phyloP scores from a whole-genome alignment of 208 protist genomes.

The Wallacemonas collosoma region DNA sequence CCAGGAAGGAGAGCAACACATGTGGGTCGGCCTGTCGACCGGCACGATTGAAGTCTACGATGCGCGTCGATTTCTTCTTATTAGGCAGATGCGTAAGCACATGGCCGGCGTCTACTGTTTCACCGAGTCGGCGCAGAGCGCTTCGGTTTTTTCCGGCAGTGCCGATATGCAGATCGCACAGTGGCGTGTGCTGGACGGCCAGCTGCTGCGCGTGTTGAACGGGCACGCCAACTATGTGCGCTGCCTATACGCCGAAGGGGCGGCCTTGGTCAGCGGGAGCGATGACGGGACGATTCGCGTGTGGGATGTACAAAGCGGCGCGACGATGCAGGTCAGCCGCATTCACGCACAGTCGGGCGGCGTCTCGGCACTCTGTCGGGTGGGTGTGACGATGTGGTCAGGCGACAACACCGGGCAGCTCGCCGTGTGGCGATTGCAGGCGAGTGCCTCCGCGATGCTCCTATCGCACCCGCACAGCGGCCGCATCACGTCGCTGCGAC shows the following conservation, averaged over 20 bases:
- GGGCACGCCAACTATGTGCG: constrained; percentile 87
- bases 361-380: constrained; percentile 80
- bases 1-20: constrained; percentile 32
- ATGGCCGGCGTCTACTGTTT: constrained; percentile 83
- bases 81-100: constrained; percentile 72
- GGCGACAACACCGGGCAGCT: constrained; percentile 73
- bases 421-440: constrained; percentile 65
- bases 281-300: constrained; percentile 84
- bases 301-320: constrained; percentile 67
- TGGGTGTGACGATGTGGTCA: constrained; percentile 87
- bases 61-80: constrained; percentile 39
- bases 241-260: constrained; percentile 81
- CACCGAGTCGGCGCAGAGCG: constrained; percentile 21
- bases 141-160: constrained; percentile 67
- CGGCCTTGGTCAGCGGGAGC: constrained; percentile 70
- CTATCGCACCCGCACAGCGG: constrained; percentile 39
- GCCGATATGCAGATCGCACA: constrained; percentile 86
- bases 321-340: constrained; percentile 38
- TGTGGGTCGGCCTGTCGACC: constrained; percentile 86
- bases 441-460: constrained; percentile 31
- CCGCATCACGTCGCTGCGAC: constrained; percentile 57
- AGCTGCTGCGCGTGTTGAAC: constrained; percentile 65
- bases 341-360: constrained; percentile 62
- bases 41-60: constrained; percentile 83
- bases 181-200: constrained; percentile 63